These are phyloP conservation scores for Xylaria curta DNA, from an alignment of 495 filamentous ascomycete species.

Conservation along the genomic window DNA sequence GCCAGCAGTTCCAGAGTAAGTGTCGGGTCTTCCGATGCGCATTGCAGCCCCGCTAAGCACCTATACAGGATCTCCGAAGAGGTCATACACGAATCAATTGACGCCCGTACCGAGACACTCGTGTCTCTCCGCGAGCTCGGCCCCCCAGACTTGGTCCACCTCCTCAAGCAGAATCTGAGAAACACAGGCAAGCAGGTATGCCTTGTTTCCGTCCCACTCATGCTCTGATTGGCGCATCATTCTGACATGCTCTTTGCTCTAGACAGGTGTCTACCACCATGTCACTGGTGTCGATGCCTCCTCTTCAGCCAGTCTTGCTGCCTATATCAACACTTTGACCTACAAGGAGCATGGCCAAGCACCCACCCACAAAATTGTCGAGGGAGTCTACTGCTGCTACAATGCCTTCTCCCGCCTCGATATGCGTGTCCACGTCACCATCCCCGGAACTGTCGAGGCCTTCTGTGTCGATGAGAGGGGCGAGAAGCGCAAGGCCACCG, in stretches of 20 bases:
- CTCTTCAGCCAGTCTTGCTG: constrained; percentile 93
- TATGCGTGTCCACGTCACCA: constrained; percentile 97
- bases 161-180: constrained; percentile 83
- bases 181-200: constrained; percentile 68
- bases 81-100: constrained; percentile 83
- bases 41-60: constrained; percentile 2
- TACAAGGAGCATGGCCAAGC: constrained; percentile 83
- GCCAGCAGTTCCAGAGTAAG: constrained; percentile 89
- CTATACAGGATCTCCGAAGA: constrained; percentile 83
- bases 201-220: background rate
- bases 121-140: constrained; percentile 87
- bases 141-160: constrained; percentile 92
- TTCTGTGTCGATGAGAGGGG: constrained; percentile 97
- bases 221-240: background rate
- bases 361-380: constrained; percentile 83
- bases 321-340: constrained; percentile 97
- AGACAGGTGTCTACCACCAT: constrained; percentile 97
- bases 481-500: constrained; percentile 88
- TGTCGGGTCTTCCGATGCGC: constrained; percentile 45
- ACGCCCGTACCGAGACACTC: constrained; percentile 86
- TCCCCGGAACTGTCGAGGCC: constrained; percentile 91
- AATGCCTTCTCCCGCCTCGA: constrained; percentile 98
- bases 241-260: constrained; percentile 27
- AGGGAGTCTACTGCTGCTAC: constrained; percentile 97
- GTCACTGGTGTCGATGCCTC: constrained; percentile 97